Base-by-base conservation (phyloP, 2,329 filamentous ascomycete species). In the Diaporthe eres region DNA sequence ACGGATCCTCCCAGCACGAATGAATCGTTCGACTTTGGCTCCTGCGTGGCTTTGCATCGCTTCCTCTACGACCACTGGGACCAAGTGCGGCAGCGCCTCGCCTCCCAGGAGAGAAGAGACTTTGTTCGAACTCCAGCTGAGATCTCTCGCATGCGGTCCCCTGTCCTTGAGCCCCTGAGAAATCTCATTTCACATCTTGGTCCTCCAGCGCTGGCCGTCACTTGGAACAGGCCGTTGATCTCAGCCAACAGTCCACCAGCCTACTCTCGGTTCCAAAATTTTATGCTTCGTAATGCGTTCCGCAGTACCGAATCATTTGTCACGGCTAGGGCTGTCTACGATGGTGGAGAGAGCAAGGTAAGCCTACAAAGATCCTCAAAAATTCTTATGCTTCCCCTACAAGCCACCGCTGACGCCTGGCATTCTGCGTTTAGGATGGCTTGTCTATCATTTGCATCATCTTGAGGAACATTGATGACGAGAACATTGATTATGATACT, bases 11-110 rank as follows among this genome's bases (percentile, higher is more conserved):
- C 84, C 8, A 78, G 81, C 19, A 81, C 84, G 53, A 83, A 83
- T 4, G 90, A 92, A 75, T 88, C 89, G 2, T 92, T 92, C 76
- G 92, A 94, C 81, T 93, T 94, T 80, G 92, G 92, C 44, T 93
- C 92, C n/a, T 93, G 92, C 77, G 92, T 94, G 31, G 89, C 92
- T 2, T 84, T 94, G 19, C 92, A 94, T 82, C 86, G 92, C 55
- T 94, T 93, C 78, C 83, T 94, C 15, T 94, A 94, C 79, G 92
- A 94, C 77, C 91, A 94, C 77, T 93, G 92, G 92, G 92, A 94
- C 77, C 91, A 92, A 77, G 89, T 94, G 25, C 87, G 91, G 63
- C 92, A 93, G 79, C 91, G 90, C 55, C 86, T 94, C 25, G 87
- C 91, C 44, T 87, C 90, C 12, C 88, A 90, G 75, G 91, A 93